These are phyloP conservation scores for Spergularia bocconei DNA, from an alignment of 148 eudicot species.

Conservation along the genomic window DNA sequence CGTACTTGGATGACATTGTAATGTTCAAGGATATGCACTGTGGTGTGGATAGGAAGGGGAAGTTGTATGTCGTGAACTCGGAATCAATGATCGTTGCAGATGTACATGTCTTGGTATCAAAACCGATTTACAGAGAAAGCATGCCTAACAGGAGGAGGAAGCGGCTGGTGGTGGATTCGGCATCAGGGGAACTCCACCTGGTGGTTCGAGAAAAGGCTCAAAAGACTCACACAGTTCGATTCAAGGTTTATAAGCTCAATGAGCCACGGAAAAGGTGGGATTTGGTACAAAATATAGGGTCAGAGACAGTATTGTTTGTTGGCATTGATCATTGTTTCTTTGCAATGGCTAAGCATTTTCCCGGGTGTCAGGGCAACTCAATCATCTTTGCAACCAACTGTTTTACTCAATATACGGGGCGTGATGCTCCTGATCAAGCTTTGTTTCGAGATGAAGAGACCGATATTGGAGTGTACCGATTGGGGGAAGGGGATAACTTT, in stretches of 20 bases:
- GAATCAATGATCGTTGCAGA: constrained; percentile 2
- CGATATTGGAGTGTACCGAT: constrained; percentile 18
- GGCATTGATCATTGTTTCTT: constrained; percentile 22
- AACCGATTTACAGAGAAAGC: background rate
- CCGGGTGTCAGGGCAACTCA: constrained; percentile 16
- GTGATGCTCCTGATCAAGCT: constrained; percentile 13
- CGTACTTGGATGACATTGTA: constrained; percentile 18
- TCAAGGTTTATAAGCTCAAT: constrained; percentile 19
- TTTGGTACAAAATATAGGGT: background rate
- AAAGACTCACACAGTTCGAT: background rate
- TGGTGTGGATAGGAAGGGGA: constrained; percentile 13
- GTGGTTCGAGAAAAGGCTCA: constrained; percentile 4
- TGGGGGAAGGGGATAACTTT: constrained; percentile 27
- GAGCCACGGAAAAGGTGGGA: constrained; percentile 18
- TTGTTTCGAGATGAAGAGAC: constrained; percentile 10
- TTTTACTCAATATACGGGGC: constrained; percentile 22
- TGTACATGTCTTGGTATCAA: background rate
- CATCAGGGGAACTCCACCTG: constrained; percentile 2
- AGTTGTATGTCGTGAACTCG: background rate
- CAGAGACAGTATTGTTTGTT: constrained; percentile 11
- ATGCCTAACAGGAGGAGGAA: background rate
- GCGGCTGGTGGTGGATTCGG: constrained; percentile 22
- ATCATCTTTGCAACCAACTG: constrained; percentile 23
- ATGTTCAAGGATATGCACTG: background rate
- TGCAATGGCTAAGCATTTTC: constrained; percentile 8